Percentiles rank a stretch among this genome's conserved stretches.
These are phyloP conservation scores for Leccinum longicurvipes DNA, from an alignment of 768 basidiomycete species.

Conservation along the genomic window DNA sequence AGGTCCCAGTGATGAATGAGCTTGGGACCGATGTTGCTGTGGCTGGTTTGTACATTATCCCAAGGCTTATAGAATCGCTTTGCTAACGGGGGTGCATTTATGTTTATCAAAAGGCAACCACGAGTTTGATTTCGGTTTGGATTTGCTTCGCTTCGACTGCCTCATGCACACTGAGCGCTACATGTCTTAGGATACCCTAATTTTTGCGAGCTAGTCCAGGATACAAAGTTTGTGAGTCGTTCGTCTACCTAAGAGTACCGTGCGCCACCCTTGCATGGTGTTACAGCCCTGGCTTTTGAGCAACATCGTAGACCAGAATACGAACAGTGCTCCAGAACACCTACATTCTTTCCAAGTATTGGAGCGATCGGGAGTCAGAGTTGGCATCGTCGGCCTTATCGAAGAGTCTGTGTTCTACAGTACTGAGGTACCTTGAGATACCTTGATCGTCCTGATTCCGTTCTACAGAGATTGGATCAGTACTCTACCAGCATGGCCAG, in stretches of 20 bases:
- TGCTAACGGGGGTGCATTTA: constrained; percentile 7
- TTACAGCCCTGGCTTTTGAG: constrained; percentile 84
- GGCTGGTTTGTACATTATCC: constrained; percentile 53
- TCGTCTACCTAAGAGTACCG: neutral
- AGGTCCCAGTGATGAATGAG: constrained; percentile 85
- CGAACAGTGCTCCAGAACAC: constrained; percentile 56
- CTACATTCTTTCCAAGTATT: constrained; percentile 62
- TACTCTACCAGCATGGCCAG: constrained; percentile 84
- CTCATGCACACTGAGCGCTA: neutral
- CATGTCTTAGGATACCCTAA: constrained; percentile 55
- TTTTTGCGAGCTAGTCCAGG: constrained; percentile 61
- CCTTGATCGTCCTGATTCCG: neutral
- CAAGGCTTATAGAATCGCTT: neutral
- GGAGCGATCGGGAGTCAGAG: constrained; percentile 63
- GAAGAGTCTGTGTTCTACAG: constrained; percentile 56
- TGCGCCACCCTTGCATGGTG: neutral
- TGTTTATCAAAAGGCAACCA: constrained; percentile 64
- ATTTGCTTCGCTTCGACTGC: neutral
- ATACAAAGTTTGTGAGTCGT: constrained; percentile 67
- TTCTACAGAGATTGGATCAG: constrained; percentile 77
- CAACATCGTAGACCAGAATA: constrained; percentile 75
- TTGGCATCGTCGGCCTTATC: constrained; percentile 84
- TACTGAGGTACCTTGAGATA: neutral
- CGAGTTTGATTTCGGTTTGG: constrained; percentile 83
- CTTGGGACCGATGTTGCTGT: constrained; percentile 77